Evolutionary conservation across 2,329 filamentous ascomycete species (phyloP).

Genomic region (Ceratocystis lukuohia): DNA sequence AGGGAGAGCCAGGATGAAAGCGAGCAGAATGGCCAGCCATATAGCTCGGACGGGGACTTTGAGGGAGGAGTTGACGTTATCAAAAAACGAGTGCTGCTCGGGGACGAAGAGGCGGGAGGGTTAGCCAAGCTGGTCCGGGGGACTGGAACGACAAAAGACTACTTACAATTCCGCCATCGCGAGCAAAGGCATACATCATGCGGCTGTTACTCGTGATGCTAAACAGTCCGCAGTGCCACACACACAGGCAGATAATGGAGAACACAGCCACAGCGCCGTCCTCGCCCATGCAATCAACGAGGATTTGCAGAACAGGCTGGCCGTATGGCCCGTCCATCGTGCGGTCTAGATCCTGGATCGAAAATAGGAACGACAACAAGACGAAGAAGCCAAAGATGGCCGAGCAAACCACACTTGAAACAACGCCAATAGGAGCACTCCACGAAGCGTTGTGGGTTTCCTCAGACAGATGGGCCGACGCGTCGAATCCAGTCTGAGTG

Average conservation of each 20-base stretch:
- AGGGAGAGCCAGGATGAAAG: constrained; percentile 42
- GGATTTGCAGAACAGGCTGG: constrained; percentile 45
- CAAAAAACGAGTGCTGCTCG: constrained; percentile 36
- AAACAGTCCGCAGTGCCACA: constrained; percentile 49
- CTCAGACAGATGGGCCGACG: constrained; percentile 43
- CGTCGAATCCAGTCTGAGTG: constrained; percentile 39
- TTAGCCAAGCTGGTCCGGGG: background rate
- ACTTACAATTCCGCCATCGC: constrained; percentile 39
- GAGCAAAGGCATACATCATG: constrained; percentile 47
- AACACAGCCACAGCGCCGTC: constrained; percentile 43
- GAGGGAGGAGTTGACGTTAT: constrained; percentile 38
- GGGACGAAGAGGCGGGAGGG: background rate
- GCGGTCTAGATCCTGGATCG: constrained; percentile 41
- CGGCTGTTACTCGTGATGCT: constrained; percentile 42
- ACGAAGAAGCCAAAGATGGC: constrained; percentile 46
- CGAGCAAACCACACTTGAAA: constrained; percentile 43
- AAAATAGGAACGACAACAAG: constrained; percentile 43
- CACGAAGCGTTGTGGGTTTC: constrained; percentile 44
- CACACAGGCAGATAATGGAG: constrained; percentile 42
- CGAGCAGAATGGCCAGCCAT: constrained; percentile 40
- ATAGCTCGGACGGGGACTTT: constrained; percentile 39
- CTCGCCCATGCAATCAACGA: constrained; percentile 43
- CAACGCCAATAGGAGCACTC: constrained; percentile 44
- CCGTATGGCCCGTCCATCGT: constrained; percentile 34
- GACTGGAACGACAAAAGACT: background rate